phyloP scores from a whole-genome alignment of 495 filamentous ascomycete species.

The Neurospora sp. region DNA sequence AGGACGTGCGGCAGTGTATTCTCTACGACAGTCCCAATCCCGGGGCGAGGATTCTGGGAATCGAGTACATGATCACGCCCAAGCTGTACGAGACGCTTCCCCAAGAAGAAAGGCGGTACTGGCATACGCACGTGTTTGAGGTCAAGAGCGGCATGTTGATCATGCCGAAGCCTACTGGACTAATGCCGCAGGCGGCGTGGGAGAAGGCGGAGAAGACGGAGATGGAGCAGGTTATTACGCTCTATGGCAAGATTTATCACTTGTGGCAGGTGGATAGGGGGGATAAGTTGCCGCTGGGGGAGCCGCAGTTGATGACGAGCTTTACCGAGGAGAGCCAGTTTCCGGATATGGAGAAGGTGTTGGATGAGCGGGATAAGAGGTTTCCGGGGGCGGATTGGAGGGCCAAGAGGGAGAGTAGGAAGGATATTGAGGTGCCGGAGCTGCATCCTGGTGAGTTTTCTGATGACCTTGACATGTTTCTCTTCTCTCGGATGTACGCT shows the following conservation, averaged over 20 bases:
- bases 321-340: constrained; percentile 50
- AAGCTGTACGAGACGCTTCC: constrained; percentile 56
- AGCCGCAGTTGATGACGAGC: constrained; percentile 70
- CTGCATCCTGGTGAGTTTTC: constrained; percentile 43
- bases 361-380: constrained; percentile 55
- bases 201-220: constrained; percentile 67
- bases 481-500: background rate
- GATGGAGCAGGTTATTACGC: constrained; percentile 58
- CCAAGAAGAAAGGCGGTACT: constrained; percentile 56
- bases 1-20: constrained; percentile 66
- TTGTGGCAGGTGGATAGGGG: constrained; percentile 84
- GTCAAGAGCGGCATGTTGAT: constrained; percentile 80
- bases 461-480: background rate
- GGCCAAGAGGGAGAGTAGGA: constrained; percentile 53
- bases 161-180: constrained; percentile 56
- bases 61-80: constrained; percentile 88
- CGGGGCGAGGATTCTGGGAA: constrained; percentile 66
- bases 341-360: constrained; percentile 45
- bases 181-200: constrained; percentile 50
- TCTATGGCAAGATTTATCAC: constrained; percentile 90
- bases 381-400: constrained; percentile 48
- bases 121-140: constrained; percentile 79
- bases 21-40: constrained; percentile 63
- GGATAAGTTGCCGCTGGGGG: constrained; percentile 61
- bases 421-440: constrained; percentile 45